A percentile compares a stretch with the other conserved stretches of the same genome.
Evolutionary conservation across 306 rosid genomes (phyloP).

Genomic region (Quercus agrifolia): DNA sequence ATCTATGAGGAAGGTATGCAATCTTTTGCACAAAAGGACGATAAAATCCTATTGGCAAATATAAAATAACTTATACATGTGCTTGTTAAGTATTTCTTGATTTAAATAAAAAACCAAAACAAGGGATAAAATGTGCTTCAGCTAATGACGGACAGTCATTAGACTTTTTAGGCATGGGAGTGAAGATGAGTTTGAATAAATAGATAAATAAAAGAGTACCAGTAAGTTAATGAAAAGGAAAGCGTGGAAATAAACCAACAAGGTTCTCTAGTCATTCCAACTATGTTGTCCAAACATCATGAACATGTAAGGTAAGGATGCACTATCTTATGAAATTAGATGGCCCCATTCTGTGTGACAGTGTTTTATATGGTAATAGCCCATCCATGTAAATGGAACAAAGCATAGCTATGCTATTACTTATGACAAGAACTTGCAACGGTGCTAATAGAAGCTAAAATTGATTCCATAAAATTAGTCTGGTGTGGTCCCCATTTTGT

Average conservation of each 20-base stretch:
- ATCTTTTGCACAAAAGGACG: slow-evolving; percentile 8
- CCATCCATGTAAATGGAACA: not conserved
- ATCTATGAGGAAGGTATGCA: slow-evolving; percentile 67
- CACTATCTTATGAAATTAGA: not conserved
- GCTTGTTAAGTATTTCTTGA: slow-evolving; percentile 4
- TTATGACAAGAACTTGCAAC: not conserved
- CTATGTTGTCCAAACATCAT: not conserved
- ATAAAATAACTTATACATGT: slow-evolving; percentile 4
- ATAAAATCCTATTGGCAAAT: slow-evolving; percentile 4
- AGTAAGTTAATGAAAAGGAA: not conserved
- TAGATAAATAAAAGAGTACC: not conserved
- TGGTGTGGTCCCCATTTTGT: not conserved
- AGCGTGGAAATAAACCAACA: not conserved
- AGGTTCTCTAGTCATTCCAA: not conserved
- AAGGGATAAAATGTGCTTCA: not conserved
- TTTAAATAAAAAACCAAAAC: not conserved
- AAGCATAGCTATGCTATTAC: not conserved
- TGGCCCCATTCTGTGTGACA: not conserved
- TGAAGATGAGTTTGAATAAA: not conserved
- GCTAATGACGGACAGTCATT: not conserved
- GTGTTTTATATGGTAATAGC: not conserved
- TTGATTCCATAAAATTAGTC: not conserved
- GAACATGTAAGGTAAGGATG: not conserved
- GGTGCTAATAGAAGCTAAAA: not conserved
- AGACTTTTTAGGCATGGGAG: not conserved